Evolutionary conservation across 1,139 yeast genomes (phyloP).

Genomic region (Zhuliangozyma parablackwelliae): DNA sequence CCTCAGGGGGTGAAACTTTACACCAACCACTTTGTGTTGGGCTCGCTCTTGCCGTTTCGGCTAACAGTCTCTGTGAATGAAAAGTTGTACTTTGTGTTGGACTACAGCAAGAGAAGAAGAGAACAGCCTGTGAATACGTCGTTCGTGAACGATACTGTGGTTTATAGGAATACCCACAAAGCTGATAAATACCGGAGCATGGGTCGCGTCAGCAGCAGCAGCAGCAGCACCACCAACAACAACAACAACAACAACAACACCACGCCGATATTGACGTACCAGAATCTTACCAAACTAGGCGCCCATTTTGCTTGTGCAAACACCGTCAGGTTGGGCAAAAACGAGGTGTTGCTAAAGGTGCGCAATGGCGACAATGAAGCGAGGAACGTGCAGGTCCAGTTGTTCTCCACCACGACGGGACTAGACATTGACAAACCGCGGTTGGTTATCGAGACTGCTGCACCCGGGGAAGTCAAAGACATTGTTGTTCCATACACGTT

Average conservation of each 20-base stretch:
- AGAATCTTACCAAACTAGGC: conserved; percentile 18
- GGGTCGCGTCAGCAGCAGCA: not conserved
- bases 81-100: conserved; percentile 14
- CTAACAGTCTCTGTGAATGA: conserved; percentile 18
- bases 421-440: conserved; percentile 13
- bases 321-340: conserved; percentile 18
- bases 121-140: conserved; percentile 5
- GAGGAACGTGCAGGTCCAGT: conserved; percentile 12
- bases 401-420: conserved; percentile 16
- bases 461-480: conserved; percentile 11
- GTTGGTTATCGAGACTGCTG: conserved; percentile 16
- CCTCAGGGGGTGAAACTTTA: conserved; percentile 16
- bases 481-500: conserved; percentile 21
- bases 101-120: conserved; percentile 4
- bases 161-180: not conserved
- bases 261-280: conserved; percentile 8
- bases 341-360: conserved; percentile 17
- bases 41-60: conserved; percentile 20
- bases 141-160: conserved; percentile 9
- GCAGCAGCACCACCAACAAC: not conserved
- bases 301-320: conserved; percentile 17
- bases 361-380: conserved; percentile 16
- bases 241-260: not conserved
- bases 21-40: conserved; percentile 21
- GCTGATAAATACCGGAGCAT: not conserved